Evolutionary conservation across 768 basidiomycete genomes (phyloP).

Genomic region (Pholiota molesta): DNA sequence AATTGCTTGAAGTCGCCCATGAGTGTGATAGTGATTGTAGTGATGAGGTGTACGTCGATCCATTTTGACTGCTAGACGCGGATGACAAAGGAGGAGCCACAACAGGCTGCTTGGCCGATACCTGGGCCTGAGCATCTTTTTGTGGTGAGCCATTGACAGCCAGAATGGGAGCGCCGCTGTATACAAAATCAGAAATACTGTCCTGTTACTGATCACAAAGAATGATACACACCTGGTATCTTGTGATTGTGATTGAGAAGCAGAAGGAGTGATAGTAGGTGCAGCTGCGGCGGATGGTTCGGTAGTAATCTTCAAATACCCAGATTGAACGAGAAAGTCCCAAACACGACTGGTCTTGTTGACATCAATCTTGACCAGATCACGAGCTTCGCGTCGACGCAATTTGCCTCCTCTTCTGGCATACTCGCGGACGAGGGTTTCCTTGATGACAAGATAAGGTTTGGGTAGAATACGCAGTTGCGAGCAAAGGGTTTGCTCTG

Average conservation of each 20-base stretch:
- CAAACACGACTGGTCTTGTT: slow-evolving; percentile 92
- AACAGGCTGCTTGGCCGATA: slow-evolving; percentile 32
- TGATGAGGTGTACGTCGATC: slow-evolving; percentile 38
- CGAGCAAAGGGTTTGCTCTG: slow-evolving; percentile 89
- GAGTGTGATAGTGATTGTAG: slow-evolving; percentile 34
- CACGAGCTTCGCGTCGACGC: slow-evolving; percentile 84
- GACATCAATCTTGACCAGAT: slow-evolving; percentile 90
- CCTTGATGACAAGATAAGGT: slow-evolving; percentile 95
- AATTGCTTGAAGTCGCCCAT: slow-evolving; percentile 24
- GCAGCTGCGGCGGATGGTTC: slow-evolving; percentile 52
- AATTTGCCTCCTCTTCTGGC: slow-evolving; percentile 87
- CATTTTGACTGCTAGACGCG: slow-evolving; percentile 39
- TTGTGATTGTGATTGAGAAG: slow-evolving; percentile 31
- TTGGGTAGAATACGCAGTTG: slow-evolving; percentile 90
- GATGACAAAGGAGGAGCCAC: slow-evolving; percentile 31
- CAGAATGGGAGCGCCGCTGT: slow-evolving; percentile 22
- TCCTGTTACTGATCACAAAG: background rate
- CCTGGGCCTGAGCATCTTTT: slow-evolving; percentile 32
- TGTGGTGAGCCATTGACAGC: slow-evolving; percentile 37
- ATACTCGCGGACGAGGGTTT: slow-evolving; percentile 92
- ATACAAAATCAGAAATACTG: slow-evolving; percentile 4
- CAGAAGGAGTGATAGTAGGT: slow-evolving; percentile 35
- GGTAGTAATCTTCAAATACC: slow-evolving; percentile 73
- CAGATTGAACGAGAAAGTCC: slow-evolving; percentile 90
- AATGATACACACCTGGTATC: slow-evolving; percentile 40